phyloP scores from a whole-genome alignment of 2,329 filamentous ascomycete species.

The Diaporthe amygdali region DNA sequence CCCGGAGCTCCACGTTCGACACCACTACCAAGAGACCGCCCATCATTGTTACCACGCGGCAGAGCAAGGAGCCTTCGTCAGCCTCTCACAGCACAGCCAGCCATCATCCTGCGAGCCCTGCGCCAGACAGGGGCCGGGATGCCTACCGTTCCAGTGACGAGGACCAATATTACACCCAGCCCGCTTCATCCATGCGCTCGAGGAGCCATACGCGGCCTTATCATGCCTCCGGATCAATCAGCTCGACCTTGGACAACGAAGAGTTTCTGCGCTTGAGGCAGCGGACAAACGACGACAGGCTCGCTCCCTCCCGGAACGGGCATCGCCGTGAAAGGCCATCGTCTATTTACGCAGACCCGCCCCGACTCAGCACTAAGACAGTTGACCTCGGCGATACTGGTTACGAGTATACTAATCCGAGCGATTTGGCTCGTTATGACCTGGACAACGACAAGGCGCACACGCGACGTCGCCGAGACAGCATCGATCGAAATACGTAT shows the following conservation, averaged over 20 bases:
- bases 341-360: constrained; percentile 48
- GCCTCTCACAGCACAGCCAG: constrained; percentile 44
- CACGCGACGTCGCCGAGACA: constrained; percentile 54
- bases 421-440: constrained; percentile 66
- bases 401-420: constrained; percentile 68
- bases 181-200: constrained; percentile 61
- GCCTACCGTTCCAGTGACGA: constrained; percentile 59
- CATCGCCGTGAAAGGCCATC: constrained; percentile 51
- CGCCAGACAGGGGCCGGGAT: constrained; percentile 54
- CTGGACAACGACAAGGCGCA: constrained; percentile 55
- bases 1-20: constrained; percentile 58
- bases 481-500: constrained; percentile 56
- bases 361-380: constrained; percentile 48
- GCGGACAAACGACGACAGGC: constrained; percentile 48
- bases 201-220: constrained; percentile 44
- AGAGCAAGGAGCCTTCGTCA: constrained; percentile 47
- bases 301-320: constrained; percentile 47
- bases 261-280: constrained; percentile 57
- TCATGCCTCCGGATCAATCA: constrained; percentile 43
- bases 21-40: constrained; percentile 50
- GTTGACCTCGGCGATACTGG: constrained; percentile 63
- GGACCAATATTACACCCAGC: constrained; percentile 57
- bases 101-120: constrained; percentile 51
- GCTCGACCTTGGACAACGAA: constrained; percentile 55
- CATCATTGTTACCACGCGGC: constrained; percentile 62